Percentiles rank a stretch among this genome's conserved stretches.
phyloP scores from a whole-genome alignment of 31 red algal species.

The Asparagopsis taxiformis region DNA sequence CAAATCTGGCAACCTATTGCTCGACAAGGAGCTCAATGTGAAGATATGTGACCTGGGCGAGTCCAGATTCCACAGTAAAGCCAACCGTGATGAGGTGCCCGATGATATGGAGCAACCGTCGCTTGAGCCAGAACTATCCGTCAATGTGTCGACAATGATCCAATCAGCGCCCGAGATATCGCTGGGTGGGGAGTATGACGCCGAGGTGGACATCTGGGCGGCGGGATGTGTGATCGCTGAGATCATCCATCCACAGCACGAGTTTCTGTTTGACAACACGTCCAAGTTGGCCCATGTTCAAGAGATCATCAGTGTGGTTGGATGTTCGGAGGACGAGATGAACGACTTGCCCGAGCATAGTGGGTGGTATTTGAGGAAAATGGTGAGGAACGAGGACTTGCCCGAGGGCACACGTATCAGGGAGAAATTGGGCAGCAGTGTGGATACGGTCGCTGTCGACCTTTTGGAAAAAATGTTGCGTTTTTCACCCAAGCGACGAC shows the following conservation, averaged over 20 bases:
- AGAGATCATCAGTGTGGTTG: conserved; percentile 75
- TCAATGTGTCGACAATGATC: conserved; percentile 76
- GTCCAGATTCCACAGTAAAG: conserved; percentile 72
- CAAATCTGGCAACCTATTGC: conserved; percentile 83
- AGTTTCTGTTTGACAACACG: conserved; percentile 76
- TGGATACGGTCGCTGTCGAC: conserved; percentile 46
- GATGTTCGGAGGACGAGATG: conserved; percentile 41
- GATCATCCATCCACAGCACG: conserved; percentile 59
- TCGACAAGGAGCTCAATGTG: conserved; percentile 44
- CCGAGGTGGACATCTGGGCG: conserved; percentile 97
- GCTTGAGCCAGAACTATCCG: conserved; percentile 45
- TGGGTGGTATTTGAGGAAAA: conserved; percentile 19
- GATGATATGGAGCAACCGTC: not conserved
- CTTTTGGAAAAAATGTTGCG: conserved; percentile 65
- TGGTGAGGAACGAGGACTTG: conserved; percentile 8
- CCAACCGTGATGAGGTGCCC: conserved; percentile 36
- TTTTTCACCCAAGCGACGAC: conserved; percentile 62
- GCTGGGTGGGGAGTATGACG: conserved; percentile 76
- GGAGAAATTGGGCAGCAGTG: conserved; percentile 15
- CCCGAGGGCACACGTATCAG: conserved; percentile 16
- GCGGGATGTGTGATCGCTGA: conserved; percentile 94
- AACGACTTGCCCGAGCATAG: conserved; percentile 23
- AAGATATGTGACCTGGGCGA: conserved; percentile 88
- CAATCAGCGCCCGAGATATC: conserved; percentile 94
- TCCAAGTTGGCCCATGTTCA: conserved; percentile 72